These are phyloP conservation scores for Stephanodiscus minutulus DNA, from an alignment of 108 stramenopile genomes.

Conservation along the genomic window DNA sequence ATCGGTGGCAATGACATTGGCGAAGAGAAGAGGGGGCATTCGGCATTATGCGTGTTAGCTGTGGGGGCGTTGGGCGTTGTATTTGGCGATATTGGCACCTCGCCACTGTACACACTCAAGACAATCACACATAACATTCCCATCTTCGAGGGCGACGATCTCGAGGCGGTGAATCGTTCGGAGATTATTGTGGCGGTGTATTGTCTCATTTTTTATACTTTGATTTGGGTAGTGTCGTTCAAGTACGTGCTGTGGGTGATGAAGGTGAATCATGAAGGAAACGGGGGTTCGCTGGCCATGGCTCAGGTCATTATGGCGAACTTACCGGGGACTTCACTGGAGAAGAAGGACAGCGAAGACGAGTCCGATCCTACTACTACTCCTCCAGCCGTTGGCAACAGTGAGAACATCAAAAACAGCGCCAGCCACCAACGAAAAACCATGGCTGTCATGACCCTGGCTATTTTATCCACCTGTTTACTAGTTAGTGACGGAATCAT, in stretches of 20 bases:
- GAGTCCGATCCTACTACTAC: too few relatives aligned
- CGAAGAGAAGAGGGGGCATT: too few relatives aligned
- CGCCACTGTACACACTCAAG: constrained; percentile 1
- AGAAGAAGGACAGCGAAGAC: too few relatives aligned
- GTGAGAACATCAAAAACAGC: neutral
- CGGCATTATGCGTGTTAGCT: too few relatives aligned
- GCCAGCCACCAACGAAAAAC: neutral
- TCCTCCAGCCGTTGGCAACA: too few relatives aligned
- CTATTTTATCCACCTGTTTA: neutral
- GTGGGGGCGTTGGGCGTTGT: constrained; percentile 3
- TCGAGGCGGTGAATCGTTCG: neutral
- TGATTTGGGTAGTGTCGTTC: constrained; percentile 7
- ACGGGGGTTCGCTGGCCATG: neutral
- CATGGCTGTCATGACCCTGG: neutral
- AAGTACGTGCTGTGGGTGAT: constrained; percentile 3
- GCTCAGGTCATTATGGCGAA: constrained; percentile 1
- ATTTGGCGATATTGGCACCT: constrained; percentile 8
- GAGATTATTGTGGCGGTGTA: constrained; percentile 8
- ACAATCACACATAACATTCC: neutral
- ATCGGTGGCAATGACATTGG: too few relatives aligned
- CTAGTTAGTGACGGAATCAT: neutral
- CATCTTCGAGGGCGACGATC: constrained; percentile 2
- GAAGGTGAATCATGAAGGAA: constrained; percentile 5
- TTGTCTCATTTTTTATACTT: constrained; percentile 1
- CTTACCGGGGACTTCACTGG: neutral